These are phyloP conservation scores for Diaporthe vexans DNA, from an alignment of 2,329 filamentous ascomycete genomes.

Conservation along the genomic window DNA sequence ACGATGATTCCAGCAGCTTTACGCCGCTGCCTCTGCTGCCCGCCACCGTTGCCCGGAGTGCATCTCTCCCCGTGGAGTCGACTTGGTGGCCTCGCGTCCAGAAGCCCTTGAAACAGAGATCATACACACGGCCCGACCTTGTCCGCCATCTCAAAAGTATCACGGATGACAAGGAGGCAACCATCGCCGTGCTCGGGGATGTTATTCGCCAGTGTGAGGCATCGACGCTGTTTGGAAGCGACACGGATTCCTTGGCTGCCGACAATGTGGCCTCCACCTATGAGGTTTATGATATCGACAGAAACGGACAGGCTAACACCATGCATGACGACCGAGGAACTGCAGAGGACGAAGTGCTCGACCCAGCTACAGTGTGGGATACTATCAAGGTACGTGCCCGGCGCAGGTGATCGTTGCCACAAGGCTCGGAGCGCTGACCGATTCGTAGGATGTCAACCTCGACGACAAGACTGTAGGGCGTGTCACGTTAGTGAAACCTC, in stretches of 20 bases:
- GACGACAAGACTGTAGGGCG: slow-evolving; percentile 63
- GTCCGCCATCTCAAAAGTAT: slow-evolving; percentile 33
- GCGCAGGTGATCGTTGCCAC: too few species aligned
- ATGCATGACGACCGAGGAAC: slow-evolving; percentile 54
- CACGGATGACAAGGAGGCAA: slow-evolving; percentile 27
- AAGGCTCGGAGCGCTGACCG: not conserved
- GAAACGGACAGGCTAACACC: slow-evolving; percentile 58
- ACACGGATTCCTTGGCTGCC: slow-evolving; percentile 38
- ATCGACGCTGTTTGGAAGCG: slow-evolving; percentile 48
- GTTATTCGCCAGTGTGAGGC: slow-evolving; percentile 50
- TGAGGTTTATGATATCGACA: slow-evolving; percentile 69
- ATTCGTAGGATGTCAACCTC: slow-evolving; percentile 50
- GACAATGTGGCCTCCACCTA: slow-evolving; percentile 62
- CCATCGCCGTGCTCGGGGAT: slow-evolving; percentile 52
- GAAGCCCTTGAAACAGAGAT: slow-evolving; percentile 18
- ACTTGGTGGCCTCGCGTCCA: slow-evolving; percentile 30
- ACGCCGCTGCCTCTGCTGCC: slow-evolving; percentile 38
- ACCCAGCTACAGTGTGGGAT: slow-evolving; percentile 59
- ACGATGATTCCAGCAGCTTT: slow-evolving; percentile 23
- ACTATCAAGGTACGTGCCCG: slow-evolving; percentile 48
- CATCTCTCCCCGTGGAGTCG: slow-evolving; percentile 4
- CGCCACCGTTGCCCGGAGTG: not conserved
- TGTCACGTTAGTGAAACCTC: slow-evolving; percentile 62
- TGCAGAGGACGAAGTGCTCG: slow-evolving; percentile 54
- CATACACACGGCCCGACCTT: slow-evolving; percentile 29